Conservation (phyloP, 2,329 filamentous ascomycete species). For the Thielaviopsis euricoi region DNA sequence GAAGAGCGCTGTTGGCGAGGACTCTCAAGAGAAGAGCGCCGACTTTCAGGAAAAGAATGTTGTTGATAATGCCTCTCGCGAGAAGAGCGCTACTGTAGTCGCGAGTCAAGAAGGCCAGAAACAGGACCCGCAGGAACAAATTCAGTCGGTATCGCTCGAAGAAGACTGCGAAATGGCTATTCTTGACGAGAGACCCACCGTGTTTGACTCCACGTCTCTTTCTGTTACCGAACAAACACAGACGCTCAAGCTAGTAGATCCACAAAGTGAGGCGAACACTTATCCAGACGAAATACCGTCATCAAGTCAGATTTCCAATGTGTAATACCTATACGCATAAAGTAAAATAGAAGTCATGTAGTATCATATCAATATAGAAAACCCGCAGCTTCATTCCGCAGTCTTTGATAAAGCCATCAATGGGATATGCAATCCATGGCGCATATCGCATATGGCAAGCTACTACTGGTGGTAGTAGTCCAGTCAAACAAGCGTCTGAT, state of each 20-base stretch:
- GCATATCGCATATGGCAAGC: not conserved
- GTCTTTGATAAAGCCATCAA: not conserved
- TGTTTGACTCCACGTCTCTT: not conserved
- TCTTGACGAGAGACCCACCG: not conserved
- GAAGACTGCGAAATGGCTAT: not conserved
- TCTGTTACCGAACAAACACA: not conserved
- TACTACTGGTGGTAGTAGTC: not conserved
- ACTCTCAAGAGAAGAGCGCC: too few relatives aligned
- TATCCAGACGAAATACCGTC: conserved; percentile 1
- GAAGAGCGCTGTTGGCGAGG: too few relatives aligned
- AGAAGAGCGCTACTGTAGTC: conserved; percentile 12
- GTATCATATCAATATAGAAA: not conserved
- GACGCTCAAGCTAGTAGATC: not conserved
- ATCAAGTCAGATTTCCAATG: not conserved
- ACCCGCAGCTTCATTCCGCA: not conserved
- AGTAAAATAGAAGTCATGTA: not conserved
- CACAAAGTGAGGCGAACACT: not conserved
- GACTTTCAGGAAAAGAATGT: too few relatives aligned
- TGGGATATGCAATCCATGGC: not conserved
- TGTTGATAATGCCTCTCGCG: not conserved
- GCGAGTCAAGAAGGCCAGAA: not conserved
- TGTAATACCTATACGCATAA: not conserved
- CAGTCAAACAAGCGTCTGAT: too few relatives aligned
- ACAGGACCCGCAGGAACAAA: not conserved
- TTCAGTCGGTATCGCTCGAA: not conserved